These are phyloP conservation scores for Pilaira anomala DNA, from an alignment of 192 early-diverging fungal species.

Conservation along the genomic window DNA sequence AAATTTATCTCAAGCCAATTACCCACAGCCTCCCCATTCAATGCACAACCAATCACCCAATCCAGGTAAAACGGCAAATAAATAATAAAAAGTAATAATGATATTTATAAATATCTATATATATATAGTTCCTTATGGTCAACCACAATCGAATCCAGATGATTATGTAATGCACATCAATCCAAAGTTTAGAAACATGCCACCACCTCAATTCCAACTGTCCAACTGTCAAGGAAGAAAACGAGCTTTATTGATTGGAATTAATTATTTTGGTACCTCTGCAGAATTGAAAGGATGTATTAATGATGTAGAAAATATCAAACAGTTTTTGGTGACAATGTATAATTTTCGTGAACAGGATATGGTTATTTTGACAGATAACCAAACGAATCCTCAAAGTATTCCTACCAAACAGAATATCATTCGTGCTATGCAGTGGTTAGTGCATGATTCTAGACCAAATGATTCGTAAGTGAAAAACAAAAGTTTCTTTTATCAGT, in stretches of 20 bases:
- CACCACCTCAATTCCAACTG: slow-evolving; percentile 42
- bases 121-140: slow-evolving; percentile 9
- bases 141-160: slow-evolving; percentile 5
- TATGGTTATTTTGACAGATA: slow-evolving; percentile 74
- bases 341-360: slow-evolving; percentile 63
- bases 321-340: slow-evolving; percentile 60
- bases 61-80: slow-evolving; percentile 7
- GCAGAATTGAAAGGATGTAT: slow-evolving; percentile 71
- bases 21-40: slow-evolving; percentile 30
- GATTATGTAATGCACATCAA: slow-evolving; percentile 24
- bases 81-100: background rate
- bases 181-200: slow-evolving; percentile 23
- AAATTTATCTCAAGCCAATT: slow-evolving; percentile 24
- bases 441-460: slow-evolving; percentile 66
- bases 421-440: slow-evolving; percentile 71
- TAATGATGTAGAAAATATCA: slow-evolving; percentile 77
- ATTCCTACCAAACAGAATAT: slow-evolving; percentile 74
- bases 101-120: background rate
- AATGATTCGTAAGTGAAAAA: slow-evolving; percentile 60
- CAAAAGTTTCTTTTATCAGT: background rate
- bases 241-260: slow-evolving; percentile 84
- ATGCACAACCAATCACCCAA: slow-evolving; percentile 21
- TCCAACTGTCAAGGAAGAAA: slow-evolving; percentile 62
- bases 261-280: slow-evolving; percentile 77
- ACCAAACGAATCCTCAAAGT: slow-evolving; percentile 57